Percentiles rank a stretch among this genome's conserved stretches.
Conservation (phyloP, 106 monocot species). For the Dendrobium nobile region DNA sequence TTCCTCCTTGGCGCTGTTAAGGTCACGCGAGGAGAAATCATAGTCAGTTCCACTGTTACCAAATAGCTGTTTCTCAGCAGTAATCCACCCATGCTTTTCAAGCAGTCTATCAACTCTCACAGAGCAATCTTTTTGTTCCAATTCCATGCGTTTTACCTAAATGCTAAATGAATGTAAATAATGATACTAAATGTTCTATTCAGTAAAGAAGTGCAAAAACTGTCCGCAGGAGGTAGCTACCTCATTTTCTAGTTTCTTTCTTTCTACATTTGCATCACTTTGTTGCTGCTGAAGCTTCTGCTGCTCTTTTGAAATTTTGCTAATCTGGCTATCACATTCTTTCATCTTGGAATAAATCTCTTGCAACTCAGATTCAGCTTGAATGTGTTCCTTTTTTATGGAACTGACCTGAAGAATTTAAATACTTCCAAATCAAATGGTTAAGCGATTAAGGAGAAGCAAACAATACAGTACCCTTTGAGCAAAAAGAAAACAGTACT, state of each 20-base stretch:
- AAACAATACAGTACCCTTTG: background rate
- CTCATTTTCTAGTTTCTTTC: constrained; percentile 97
- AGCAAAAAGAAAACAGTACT: background rate
- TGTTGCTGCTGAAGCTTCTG: constrained; percentile 82
- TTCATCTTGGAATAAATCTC: constrained; percentile 61
- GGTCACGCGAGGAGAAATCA: constrained; percentile 72
- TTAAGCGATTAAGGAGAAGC: background rate
- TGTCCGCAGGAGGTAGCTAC: constrained; percentile 21
- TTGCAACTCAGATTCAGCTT: constrained; percentile 66
- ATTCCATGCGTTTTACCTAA: constrained; percentile 87
- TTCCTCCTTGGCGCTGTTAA: constrained; percentile 53
- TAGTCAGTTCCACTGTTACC: constrained; percentile 88
- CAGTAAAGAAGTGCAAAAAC: background rate
- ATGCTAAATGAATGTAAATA: background rate
- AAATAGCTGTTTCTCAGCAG: constrained; percentile 84
- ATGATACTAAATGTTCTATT: background rate
- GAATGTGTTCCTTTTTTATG: constrained; percentile 54
- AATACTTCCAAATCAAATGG: background rate
- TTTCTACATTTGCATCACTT: constrained; percentile 72
- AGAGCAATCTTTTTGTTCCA: constrained; percentile 81
- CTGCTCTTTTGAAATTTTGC: constrained; percentile 58
- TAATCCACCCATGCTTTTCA: constrained; percentile 88
- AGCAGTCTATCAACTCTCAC: constrained; percentile 70
- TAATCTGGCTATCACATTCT: constrained; percentile 83
- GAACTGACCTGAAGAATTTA: constrained; percentile 44